A percentile compares a stretch with the other conserved stretches of the same genome.
phyloP scores from a whole-genome alignment of 805 yeast species.

The Candida schatavii region DNA sequence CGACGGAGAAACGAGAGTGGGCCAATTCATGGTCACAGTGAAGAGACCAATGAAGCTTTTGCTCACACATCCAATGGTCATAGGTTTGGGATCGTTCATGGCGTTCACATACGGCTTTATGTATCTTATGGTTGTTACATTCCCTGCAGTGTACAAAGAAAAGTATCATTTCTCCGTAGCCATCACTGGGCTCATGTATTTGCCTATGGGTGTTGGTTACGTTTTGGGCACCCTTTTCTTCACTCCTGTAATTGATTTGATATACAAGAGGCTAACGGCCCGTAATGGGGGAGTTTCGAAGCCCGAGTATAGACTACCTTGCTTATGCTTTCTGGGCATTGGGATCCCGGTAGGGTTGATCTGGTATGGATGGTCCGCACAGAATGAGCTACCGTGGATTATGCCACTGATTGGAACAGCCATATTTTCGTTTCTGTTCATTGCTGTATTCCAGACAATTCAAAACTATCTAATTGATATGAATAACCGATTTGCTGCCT shows the following conservation, averaged over 20 bases:
- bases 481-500: constrained; percentile 65
- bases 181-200: constrained; percentile 55
- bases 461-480: constrained; percentile 70
- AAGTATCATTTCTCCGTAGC: constrained; percentile 48
- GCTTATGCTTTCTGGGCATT: constrained; percentile 48
- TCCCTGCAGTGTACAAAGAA: constrained; percentile 50
- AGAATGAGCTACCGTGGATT: constrained; percentile 55
- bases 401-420: constrained; percentile 62
- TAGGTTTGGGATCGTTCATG: constrained; percentile 60
- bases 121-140: constrained; percentile 60
- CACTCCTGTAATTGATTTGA: constrained; percentile 41
- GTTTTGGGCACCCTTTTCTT: constrained; percentile 48
- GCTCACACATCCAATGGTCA: constrained; percentile 58
- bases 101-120: constrained; percentile 67
- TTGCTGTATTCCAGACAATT: constrained; percentile 65
- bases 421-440: constrained; percentile 56
- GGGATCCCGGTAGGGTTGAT: constrained; percentile 58
- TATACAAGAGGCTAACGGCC: constrained; percentile 34
- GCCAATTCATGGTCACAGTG: constrained; percentile 44
- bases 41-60: constrained; percentile 55
- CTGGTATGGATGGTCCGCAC: constrained; percentile 74
- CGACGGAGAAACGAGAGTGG: constrained; percentile 40
- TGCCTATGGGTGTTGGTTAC: constrained; percentile 57
- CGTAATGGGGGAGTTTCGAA: constrained; percentile 52
- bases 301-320: constrained; percentile 61